Evolutionary conservation across 306 rosid genomes (phyloP), one percentile per base, ranked within the genome.

Genomic region (Elaeagnus macrophylla): DNA sequence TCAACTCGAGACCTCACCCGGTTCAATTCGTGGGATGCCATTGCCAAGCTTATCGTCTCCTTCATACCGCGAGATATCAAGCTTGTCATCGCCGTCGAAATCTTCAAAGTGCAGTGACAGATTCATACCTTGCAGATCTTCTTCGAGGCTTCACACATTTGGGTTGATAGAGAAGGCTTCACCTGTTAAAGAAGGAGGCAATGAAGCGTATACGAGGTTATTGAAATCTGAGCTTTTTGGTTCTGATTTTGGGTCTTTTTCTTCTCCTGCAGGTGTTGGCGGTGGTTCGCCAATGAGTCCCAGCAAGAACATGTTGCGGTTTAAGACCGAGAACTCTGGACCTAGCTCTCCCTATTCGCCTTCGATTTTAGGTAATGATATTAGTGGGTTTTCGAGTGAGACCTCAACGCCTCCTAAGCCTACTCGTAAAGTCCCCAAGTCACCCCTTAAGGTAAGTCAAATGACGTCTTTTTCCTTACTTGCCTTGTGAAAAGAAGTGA

Each of bases 61-160:
- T 6, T 43, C 32, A 25, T 25, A 2, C 32, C 32, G 32, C 32
- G 32, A 25, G 51, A 54, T 77, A 11, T 77, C 86, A 1, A 83
- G 70, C 57, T 64, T 77, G 20, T 73, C 83, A 2, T 67, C 72
- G 47, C 72, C 18, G 17, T 45, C 49, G 19, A 83, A 76, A 53
- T 51, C 82, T 10, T 83, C 93, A 0, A 67, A 76, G 0, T 87
- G 96, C 61, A 93, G 99, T 48, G 99, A 93, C 62, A 76, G 99
- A 60, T 93, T 93, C 90, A 93, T 93, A 9, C 99, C 99, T 0
- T 93, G 99, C 62, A 80, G 99, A 55, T 93, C 99, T 0, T 88
- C 96, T 2, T 93, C 99, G 0, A 70, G 99, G 72, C 90, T 93
- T 1, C 94, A 93, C 77, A 85, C 96, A 0, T 93, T 93, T 8